A percentile compares a stretch with the other conserved stretches of the same genome.
phyloP scores from a whole-genome alignment of 768 basidiomycete genomes.

The Coprinopsis strossmayeri region DNA sequence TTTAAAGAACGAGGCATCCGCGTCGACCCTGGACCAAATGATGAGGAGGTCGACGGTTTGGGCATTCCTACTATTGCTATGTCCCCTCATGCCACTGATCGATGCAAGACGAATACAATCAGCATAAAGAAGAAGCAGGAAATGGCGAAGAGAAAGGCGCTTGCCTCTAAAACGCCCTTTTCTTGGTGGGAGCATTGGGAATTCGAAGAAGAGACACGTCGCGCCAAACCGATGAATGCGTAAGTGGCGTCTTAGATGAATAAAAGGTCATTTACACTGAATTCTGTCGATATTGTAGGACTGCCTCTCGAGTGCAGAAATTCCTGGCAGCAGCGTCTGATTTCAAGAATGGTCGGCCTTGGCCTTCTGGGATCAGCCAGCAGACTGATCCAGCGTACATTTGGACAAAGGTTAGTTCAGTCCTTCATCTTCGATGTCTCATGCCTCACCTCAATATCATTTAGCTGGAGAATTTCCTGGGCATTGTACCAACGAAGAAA shows the following conservation, averaged over 20 bases:
- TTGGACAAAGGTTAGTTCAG: conserved; percentile 54
- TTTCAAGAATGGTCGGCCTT: conserved; percentile 38
- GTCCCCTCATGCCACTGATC: conserved; percentile 44
- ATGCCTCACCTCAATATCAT: neutral
- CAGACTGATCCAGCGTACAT: conserved; percentile 33
- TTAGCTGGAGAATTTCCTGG: conserved; percentile 8
- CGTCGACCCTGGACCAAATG: conserved; percentile 27
- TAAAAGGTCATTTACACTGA: neutral
- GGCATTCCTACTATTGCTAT: conserved; percentile 64
- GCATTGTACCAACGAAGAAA: neutral
- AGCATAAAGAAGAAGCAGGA: conserved; percentile 23
- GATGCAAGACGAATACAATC: conserved; percentile 49
- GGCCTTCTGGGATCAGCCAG: conserved; percentile 25
- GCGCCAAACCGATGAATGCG: conserved; percentile 40
- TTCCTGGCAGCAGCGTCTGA: conserved; percentile 53
- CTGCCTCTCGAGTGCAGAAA: conserved; percentile 38
- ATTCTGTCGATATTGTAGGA: neutral
- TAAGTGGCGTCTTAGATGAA: conserved; percentile 24
- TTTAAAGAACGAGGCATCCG: conserved; percentile 35
- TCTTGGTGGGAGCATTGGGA: conserved; percentile 75
- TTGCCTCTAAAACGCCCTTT: conserved; percentile 15
- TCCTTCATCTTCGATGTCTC: neutral
- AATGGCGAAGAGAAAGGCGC: conserved; percentile 8
- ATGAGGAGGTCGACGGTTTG: conserved; percentile 56
- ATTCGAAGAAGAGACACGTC: conserved; percentile 46